These are phyloP conservation scores for Sugiyamaella boreocaroliniensis DNA, from an alignment of 805 yeast species.

Conservation along the genomic window DNA sequence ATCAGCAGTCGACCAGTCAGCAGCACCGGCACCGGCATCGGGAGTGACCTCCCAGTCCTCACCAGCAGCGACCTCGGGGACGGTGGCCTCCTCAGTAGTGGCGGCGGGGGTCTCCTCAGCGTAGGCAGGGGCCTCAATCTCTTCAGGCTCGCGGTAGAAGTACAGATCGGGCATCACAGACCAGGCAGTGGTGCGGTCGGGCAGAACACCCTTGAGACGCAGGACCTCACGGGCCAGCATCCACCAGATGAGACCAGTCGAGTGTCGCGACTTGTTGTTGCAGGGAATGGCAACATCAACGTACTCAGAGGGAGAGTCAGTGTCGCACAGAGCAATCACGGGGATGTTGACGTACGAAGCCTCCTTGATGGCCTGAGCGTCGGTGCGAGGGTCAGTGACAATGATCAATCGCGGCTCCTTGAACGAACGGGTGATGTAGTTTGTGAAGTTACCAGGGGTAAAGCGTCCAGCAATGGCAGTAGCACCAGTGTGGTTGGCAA, in stretches of 20 bases:
- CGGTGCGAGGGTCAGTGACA: conserved; percentile 99
- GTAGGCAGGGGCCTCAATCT: conserved; percentile 73
- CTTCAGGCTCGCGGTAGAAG: conserved; percentile 99
- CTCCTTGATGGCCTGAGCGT: conserved; percentile 99
- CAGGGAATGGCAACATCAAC: conserved; percentile 99
- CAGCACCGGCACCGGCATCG: conserved; percentile 46
- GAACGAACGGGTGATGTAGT: conserved; percentile 99
- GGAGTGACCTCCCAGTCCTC: conserved; percentile 41
- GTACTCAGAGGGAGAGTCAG: conserved; percentile 98
- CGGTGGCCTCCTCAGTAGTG: conserved; percentile 56
- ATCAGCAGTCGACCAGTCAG: conserved; percentile 50
- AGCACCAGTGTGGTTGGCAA: conserved; percentile 99
- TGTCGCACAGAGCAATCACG: conserved; percentile 97
- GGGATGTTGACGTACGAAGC: conserved; percentile 99
- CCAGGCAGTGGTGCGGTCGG: conserved; percentile 97
- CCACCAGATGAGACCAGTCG: conserved; percentile 99
- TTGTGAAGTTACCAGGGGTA: conserved; percentile 99
- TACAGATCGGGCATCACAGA: conserved; percentile 99
- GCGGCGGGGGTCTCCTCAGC: conserved; percentile 62
- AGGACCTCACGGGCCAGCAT: conserved; percentile 97
- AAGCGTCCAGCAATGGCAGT: conserved; percentile 99
- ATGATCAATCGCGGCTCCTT: conserved; percentile 99
- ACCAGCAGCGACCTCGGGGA: conserved; percentile 54
- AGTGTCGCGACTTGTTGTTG: conserved; percentile 99
- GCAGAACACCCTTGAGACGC: conserved; percentile 96